Conservation (phyloP, 352 stramenopile genomes). For the Phytophthora citrophthora region DNA sequence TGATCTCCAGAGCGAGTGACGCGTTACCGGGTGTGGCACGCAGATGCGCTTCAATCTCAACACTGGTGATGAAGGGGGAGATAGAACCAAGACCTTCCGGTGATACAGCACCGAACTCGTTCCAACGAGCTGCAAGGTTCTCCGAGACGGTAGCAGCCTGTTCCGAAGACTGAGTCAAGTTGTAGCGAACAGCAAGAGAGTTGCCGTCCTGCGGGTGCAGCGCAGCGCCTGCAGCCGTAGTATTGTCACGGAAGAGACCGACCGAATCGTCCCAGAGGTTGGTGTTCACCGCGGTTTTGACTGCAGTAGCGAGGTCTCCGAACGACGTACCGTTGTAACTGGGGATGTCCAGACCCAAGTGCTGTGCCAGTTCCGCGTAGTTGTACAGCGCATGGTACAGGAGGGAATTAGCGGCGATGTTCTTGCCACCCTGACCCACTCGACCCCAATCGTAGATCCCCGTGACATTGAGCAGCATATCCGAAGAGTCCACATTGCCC, state of each 20-base stretch:
- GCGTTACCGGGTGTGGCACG: conserved; percentile 11
- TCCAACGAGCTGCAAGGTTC: conserved; percentile 30
- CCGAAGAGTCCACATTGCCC: conserved; percentile 27
- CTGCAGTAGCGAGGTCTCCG: conserved; percentile 16
- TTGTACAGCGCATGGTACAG: conserved; percentile 35
- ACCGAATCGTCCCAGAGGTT: conserved; percentile 39
- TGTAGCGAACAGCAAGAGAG: conserved; percentile 38
- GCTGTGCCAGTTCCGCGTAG: conserved; percentile 19
- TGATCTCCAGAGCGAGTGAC: conserved; percentile 33
- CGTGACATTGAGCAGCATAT: conserved; percentile 39
- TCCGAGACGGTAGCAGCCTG: conserved; percentile 27
- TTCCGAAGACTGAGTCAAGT: conserved; percentile 30
- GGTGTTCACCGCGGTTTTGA: conserved; percentile 38
- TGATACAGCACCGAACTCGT: conserved; percentile 39
- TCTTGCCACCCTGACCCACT: conserved; percentile 45
- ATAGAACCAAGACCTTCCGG: conserved; percentile 37
- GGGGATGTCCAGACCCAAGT: conserved; percentile 15
- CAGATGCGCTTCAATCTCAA: conserved; percentile 26
- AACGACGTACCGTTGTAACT: conserved; percentile 34
- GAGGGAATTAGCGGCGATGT: conserved; percentile 42
- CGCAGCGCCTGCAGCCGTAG: conserved; percentile 23
- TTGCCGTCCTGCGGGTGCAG: conserved; percentile 43
- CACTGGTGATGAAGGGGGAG: conserved; percentile 41
- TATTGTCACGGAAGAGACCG: conserved; percentile 41
- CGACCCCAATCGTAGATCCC: conserved; percentile 36